These are phyloP conservation scores for Peronospora destructor DNA, from an alignment of 352 stramenopile genomes.

Conservation along the genomic window DNA sequence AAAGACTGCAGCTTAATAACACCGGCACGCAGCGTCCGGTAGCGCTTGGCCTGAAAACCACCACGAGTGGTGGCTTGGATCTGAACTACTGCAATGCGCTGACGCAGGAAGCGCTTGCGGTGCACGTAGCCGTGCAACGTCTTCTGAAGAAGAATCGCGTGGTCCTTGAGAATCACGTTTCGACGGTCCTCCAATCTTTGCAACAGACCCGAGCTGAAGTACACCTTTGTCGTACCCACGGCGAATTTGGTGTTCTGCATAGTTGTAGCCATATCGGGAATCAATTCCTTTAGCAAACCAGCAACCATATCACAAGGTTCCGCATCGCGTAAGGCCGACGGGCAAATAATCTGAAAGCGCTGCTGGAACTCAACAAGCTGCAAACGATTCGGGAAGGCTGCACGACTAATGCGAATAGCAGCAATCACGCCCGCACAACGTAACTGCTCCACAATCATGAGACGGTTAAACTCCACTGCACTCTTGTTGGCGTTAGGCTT, in stretches of 20 bases:
- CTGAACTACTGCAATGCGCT: slow-evolving; percentile 39
- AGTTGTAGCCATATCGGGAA: slow-evolving; percentile 49
- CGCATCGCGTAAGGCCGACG: slow-evolving; percentile 50
- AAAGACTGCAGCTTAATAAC: slow-evolving; percentile 53
- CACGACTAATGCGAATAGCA: slow-evolving; percentile 83
- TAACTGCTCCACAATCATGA: slow-evolving; percentile 86
- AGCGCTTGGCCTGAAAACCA: slow-evolving; percentile 34
- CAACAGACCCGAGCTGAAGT: slow-evolving; percentile 85
- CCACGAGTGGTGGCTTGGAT: slow-evolving; percentile 47
- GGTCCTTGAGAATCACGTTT: slow-evolving; percentile 64
- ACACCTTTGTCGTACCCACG: slow-evolving; percentile 74
- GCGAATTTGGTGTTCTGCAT: slow-evolving; percentile 79
- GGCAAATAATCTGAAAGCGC: slow-evolving; percentile 82
- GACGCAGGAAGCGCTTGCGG: slow-evolving; percentile 46
- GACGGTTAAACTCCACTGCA: slow-evolving; percentile 71
- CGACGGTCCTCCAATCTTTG: slow-evolving; percentile 87
- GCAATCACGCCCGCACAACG: slow-evolving; percentile 87
- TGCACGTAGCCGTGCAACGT: slow-evolving; percentile 54
- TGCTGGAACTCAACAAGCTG: slow-evolving; percentile 77
- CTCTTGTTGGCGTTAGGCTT: slow-evolving; percentile 89
- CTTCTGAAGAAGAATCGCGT: slow-evolving; percentile 74
- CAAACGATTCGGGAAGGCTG: slow-evolving; percentile 88
- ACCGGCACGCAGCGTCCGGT: slow-evolving; percentile 36
- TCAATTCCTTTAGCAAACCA: slow-evolving; percentile 62
- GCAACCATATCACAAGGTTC: slow-evolving; percentile 59